phyloP scores from a whole-genome alignment of 306 rosid species.

The Medicago ruthenica region DNA sequence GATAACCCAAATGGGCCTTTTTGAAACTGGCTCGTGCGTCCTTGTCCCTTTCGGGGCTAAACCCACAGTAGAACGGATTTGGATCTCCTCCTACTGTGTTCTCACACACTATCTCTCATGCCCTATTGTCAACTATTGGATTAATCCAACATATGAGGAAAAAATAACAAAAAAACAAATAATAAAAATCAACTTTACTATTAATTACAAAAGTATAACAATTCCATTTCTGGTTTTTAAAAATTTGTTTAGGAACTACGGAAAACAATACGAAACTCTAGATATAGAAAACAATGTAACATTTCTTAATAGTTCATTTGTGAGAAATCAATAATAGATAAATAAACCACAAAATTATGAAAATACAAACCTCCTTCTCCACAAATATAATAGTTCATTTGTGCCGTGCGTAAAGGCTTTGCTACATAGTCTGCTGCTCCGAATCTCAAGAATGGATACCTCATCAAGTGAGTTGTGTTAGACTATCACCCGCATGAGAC shows the following conservation, averaged over 20 bases:
- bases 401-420: slow-evolving; percentile 96
- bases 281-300: background rate
- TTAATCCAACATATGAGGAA: too few relatives aligned
- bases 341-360: slow-evolving; percentile 25
- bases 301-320: slow-evolving; percentile 14
- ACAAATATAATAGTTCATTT: slow-evolving; percentile 92
- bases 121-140: too few relatives aligned
- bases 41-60: background rate
- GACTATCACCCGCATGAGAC: too few relatives aligned
- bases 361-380: slow-evolving; percentile 79
- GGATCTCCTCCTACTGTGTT: too few relatives aligned
- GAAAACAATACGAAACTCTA: too few relatives aligned
- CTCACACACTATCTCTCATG: too few relatives aligned
- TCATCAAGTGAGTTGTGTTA: too few relatives aligned
- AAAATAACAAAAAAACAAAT: too few relatives aligned
- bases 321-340: background rate
- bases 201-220: too few relatives aligned
- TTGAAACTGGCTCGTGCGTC: background rate
- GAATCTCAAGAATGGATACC: slow-evolving; percentile 87
- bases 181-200: too few relatives aligned
- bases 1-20: background rate
- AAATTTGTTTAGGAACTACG: too few relatives aligned
- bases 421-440: slow-evolving; percentile 99
- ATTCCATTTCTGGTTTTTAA: too few relatives aligned
- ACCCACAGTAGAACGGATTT: background rate